Evolutionary conservation across 805 yeast genomes (phyloP).

Genomic region (Grigorovia jiainica): DNA sequence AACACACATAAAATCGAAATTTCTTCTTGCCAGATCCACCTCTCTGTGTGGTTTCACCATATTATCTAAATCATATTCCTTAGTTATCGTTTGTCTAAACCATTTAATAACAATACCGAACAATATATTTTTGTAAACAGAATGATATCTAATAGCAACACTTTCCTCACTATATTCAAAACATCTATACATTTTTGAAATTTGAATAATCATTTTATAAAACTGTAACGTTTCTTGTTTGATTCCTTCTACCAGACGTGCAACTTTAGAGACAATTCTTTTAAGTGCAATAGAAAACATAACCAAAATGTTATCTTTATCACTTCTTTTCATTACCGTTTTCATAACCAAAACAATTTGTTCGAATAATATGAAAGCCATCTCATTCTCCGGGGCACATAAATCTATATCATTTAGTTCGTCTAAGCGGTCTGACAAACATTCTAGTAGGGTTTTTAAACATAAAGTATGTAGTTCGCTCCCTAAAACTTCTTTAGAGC

Average conservation of each 20-base stretch:
- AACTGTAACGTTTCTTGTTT: constrained; percentile 19
- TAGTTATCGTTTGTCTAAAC: constrained; percentile 44
- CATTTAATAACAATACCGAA: constrained; percentile 41
- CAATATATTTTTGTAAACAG: constrained; percentile 37
- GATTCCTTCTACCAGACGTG: constrained; percentile 20
- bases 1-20: constrained; percentile 39
- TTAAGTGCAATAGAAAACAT: constrained; percentile 29
- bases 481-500: constrained; percentile 61
- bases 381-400: constrained; percentile 13
- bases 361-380: constrained; percentile 34
- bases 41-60: constrained; percentile 28
- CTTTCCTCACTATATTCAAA: constrained; percentile 21
- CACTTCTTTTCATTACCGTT: constrained; percentile 29
- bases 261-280: constrained; percentile 26
- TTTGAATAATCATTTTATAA: constrained; percentile 26
- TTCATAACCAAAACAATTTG: constrained; percentile 41
- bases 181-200: constrained; percentile 28
- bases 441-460: constrained; percentile 38
- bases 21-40: constrained; percentile 31
- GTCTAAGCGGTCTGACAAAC: constrained; percentile 33
- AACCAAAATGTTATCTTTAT: constrained; percentile 24
- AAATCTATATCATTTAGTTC: constrained; percentile 22
- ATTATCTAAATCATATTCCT: constrained; percentile 28
- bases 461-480: constrained; percentile 54
- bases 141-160: constrained; percentile 34